phyloP scores from a whole-genome alignment of 129 eudicot species.

The Ambrosia trifida region DNA sequence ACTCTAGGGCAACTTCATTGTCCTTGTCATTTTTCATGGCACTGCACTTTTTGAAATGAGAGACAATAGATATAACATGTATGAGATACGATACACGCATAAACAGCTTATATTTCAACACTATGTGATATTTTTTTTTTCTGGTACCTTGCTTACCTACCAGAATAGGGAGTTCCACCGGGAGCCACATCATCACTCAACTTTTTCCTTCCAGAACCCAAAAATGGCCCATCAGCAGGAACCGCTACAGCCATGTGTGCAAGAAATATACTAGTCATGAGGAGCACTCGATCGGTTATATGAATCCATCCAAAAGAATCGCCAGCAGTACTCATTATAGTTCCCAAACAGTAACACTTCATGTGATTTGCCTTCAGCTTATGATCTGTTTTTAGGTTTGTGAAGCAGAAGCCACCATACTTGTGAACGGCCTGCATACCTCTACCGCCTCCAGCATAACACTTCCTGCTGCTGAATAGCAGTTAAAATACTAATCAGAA shows the following conservation, averaged over 20 bases:
- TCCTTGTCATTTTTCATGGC: conserved; percentile 41
- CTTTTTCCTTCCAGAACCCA: conserved; percentile 39
- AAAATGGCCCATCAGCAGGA: conserved; percentile 53
- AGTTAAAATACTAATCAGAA: background rate
- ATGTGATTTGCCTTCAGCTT: conserved; percentile 26
- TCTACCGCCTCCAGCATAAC: conserved; percentile 35
- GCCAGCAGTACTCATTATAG: conserved; percentile 43
- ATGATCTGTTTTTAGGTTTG: conserved; percentile 31
- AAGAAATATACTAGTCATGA: conserved; percentile 72
- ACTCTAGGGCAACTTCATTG: conserved; percentile 43
- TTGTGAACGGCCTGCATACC: conserved; percentile 37
- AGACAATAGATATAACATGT: background rate
- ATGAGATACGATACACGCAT: background rate
- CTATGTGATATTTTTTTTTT: conserved; percentile 25
- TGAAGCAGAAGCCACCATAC: conserved; percentile 32
- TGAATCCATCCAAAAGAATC: conserved; percentile 74
- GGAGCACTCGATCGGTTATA: conserved; percentile 65
- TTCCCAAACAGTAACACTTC: conserved; percentile 57
- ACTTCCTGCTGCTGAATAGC: conserved; percentile 39
- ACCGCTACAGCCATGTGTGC: conserved; percentile 86
- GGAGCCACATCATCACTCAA: conserved; percentile 39
- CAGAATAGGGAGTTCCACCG: conserved; percentile 56
- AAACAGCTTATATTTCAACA: conserved; percentile 17
- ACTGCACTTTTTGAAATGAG: conserved; percentile 47
- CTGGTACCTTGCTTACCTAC: conserved; percentile 90